phyloP scores from a whole-genome alignment of 768 basidiomycete genomes.

The Butyriboletus loyo region DNA sequence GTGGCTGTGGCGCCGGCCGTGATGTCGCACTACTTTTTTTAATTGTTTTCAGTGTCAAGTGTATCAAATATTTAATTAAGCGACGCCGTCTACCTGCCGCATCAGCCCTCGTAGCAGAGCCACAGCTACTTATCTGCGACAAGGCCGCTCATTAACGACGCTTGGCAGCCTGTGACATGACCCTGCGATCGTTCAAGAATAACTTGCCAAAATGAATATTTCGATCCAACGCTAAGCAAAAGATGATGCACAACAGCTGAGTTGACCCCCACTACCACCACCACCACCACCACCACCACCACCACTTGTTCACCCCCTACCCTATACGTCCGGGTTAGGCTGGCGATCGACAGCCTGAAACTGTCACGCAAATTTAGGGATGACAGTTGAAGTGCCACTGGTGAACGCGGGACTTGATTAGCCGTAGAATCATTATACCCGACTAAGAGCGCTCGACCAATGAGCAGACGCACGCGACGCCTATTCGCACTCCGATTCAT shows the following conservation, averaged over 20 bases:
- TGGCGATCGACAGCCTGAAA: too few relatives aligned
- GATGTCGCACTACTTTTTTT: not conserved
- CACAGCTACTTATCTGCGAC: not conserved
- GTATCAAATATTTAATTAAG: not conserved
- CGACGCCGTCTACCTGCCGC: not conserved
- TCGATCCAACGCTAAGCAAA: not conserved
- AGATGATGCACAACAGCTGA: not conserved
- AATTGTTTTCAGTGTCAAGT: not conserved
- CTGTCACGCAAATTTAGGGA: too few relatives aligned
- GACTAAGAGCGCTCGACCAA: too few relatives aligned
- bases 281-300: too few relatives aligned
- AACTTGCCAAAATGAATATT: not conserved
- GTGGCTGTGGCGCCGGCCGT: constrained; percentile 8
- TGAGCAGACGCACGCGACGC: too few relatives aligned
- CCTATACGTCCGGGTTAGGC: not conserved
- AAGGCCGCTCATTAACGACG: not conserved
- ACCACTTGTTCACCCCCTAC: not conserved
- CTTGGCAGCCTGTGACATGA: not conserved
- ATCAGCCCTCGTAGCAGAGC: not conserved
- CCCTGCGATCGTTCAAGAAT: not conserved
- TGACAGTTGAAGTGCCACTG: too few relatives aligned
- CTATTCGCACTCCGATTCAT: too few relatives aligned
- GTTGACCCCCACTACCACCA: too few relatives aligned
- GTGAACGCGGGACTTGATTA: too few relatives aligned
- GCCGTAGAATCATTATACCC: too few relatives aligned